Percentiles rank a stretch among this genome's conserved stretches.
Evolutionary conservation across 768 basidiomycete genomes (phyloP).

Genomic region (Lentinula lateritia): DNA sequence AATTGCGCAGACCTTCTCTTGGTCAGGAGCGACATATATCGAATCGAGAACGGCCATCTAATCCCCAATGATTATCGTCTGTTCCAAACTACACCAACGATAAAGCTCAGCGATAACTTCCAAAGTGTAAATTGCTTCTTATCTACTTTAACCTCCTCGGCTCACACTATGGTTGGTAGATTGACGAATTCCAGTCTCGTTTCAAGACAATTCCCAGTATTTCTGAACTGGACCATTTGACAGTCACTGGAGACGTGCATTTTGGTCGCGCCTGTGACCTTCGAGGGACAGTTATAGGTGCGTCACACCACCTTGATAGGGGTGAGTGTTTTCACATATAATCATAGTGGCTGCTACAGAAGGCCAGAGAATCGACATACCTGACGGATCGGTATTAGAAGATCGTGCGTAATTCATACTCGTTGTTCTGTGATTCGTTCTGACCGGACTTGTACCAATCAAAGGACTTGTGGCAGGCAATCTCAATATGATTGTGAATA

Average conservation of each 20-base stretch:
- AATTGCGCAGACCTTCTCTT: constrained; percentile 83
- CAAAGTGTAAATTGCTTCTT: constrained; percentile 61
- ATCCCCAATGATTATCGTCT: constrained; percentile 77
- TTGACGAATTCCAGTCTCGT: constrained; percentile 85
- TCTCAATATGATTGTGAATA: constrained; percentile 69
- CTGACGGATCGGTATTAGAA: constrained; percentile 68
- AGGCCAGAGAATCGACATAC: constrained; percentile 68
- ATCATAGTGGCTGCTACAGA: constrained; percentile 63
- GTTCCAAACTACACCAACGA: constrained; percentile 85
- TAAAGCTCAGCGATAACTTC: constrained; percentile 96
- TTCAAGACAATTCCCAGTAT: constrained; percentile 94
- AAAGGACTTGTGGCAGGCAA: constrained; percentile 67
- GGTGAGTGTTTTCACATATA: not conserved
- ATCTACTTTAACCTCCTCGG: not conserved
- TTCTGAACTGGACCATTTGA: constrained; percentile 89
- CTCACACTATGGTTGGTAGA: constrained; percentile 29
- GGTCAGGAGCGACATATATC: constrained; percentile 87
- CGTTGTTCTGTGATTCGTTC: not conserved
- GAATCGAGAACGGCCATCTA: constrained; percentile 80
- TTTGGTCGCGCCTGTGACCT: constrained; percentile 85
- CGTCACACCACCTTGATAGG: not conserved
- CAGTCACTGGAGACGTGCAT: constrained; percentile 86
- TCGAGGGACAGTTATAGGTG: constrained; percentile 83
- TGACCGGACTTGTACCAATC: not conserved
- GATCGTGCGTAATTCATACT: constrained; percentile 31